Evolutionary conservation across 345 rosid genomes (phyloP).

Genomic region (Physaria fendleri): DNA sequence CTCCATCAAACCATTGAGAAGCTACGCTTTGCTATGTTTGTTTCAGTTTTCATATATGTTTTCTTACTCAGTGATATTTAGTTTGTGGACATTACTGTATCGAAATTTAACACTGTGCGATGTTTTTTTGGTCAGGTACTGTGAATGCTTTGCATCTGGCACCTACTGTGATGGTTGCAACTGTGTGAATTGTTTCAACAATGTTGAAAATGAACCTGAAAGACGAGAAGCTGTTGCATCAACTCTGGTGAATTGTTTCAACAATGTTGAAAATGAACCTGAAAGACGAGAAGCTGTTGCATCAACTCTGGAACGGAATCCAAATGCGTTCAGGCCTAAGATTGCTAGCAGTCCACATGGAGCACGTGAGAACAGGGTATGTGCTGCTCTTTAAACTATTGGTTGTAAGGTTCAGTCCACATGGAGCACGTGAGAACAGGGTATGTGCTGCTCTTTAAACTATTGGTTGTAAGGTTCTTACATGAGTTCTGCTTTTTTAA

Average conservation of each 20-base stretch:
- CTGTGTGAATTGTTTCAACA: constrained; percentile 84
- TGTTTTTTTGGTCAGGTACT: constrained; percentile 54
- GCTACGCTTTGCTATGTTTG: neutral
- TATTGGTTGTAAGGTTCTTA: neutral
- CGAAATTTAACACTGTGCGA: neutral
- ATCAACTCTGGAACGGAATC: constrained; percentile 90
- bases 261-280: constrained; percentile 86
- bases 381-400: constrained; percentile 2
- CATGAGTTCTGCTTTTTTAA: neutral
- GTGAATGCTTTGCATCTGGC: constrained; percentile 98
- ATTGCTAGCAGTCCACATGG: constrained; percentile 93
- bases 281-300: constrained; percentile 85
- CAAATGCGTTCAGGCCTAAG: constrained; percentile 97
- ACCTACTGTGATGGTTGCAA: constrained; percentile 97
- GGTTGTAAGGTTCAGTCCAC: too few species aligned
- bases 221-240: constrained; percentile 88
- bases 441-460: constrained; percentile 34
- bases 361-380: constrained; percentile 61
- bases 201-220: constrained; percentile 78
- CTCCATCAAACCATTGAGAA: neutral
- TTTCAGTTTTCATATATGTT: neutral
- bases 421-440: constrained; percentile 57
- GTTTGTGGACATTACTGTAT: neutral
- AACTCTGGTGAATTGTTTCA: constrained; percentile 79
- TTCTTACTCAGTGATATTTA: neutral